Evolutionary conservation across 176 grass and related monocot genomes (phyloP).

Genomic region (Phyllostachys edulis): DNA sequence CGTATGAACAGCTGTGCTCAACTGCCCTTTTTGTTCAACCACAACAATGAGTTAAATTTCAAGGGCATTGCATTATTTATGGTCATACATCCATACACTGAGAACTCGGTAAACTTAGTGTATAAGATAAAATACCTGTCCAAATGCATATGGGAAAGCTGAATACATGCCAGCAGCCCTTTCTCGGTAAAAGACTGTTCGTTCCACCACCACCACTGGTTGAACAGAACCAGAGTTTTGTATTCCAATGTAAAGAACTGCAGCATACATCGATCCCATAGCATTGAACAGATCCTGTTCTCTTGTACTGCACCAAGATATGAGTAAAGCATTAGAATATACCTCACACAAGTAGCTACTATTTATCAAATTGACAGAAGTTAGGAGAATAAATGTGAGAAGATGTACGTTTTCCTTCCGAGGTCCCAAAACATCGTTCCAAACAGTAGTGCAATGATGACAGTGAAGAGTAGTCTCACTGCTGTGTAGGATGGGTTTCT

Average conservation of each 20-base stretch:
- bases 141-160: slow-evolving; percentile 92
- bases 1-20: background rate
- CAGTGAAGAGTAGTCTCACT: slow-evolving; percentile 66
- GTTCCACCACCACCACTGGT: slow-evolving; percentile 75
- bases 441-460: slow-evolving; percentile 56
- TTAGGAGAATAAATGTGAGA: slow-evolving; percentile 13
- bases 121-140: slow-evolving; percentile 52
- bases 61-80: background rate
- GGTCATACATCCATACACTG: background rate
- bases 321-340: slow-evolving; percentile 24
- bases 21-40: background rate
- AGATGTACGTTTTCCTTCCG: slow-evolving; percentile 59
- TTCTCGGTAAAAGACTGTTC: slow-evolving; percentile 91
- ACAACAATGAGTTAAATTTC: slow-evolving; percentile 4
- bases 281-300: slow-evolving; percentile 76
- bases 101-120: background rate
- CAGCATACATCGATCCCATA: slow-evolving; percentile 85
- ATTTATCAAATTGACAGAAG: background rate
- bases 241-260: slow-evolving; percentile 74
- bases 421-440: slow-evolving; percentile 83
- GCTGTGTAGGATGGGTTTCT: slow-evolving; percentile 81
- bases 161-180: slow-evolving; percentile 92
- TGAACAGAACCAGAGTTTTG: slow-evolving; percentile 82
- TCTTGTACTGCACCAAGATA: slow-evolving; percentile 35
- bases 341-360: slow-evolving; percentile 2